Percentiles rank a stretch among this genome's conserved stretches.
Conservation (phyloP, 2,329 filamentous ascomycete species). For the Chaetothyriales sp. region DNA sequence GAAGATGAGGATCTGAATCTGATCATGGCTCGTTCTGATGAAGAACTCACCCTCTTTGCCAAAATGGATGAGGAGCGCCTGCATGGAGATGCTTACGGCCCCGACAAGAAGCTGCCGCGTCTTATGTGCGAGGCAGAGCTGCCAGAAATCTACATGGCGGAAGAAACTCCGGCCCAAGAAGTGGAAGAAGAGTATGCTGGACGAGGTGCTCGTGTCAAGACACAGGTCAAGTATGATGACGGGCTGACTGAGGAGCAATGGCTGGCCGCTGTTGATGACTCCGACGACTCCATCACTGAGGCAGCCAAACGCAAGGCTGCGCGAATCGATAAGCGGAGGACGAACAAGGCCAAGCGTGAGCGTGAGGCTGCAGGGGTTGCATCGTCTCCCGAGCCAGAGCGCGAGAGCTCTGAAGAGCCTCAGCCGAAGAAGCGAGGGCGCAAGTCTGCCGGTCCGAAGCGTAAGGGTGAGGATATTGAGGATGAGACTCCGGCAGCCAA, state of each 20-base stretch:
- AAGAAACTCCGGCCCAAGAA: slow-evolving; percentile 55
- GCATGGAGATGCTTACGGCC: slow-evolving; percentile 58
- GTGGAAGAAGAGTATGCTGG: slow-evolving; percentile 59
- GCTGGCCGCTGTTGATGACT: slow-evolving; percentile 94
- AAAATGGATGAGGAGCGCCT: slow-evolving; percentile 65
- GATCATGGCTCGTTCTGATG: slow-evolving; percentile 78
- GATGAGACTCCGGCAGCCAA: slow-evolving; percentile 65
- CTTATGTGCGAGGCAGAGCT: slow-evolving; percentile 78
- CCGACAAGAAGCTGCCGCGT: slow-evolving; percentile 53
- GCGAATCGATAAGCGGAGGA: slow-evolving; percentile 63
- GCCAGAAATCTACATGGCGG: slow-evolving; percentile 83
- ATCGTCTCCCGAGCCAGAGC: slow-evolving; percentile 55
- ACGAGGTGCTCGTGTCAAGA: slow-evolving; percentile 87
- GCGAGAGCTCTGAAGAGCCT: slow-evolving; percentile 46
- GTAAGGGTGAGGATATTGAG: slow-evolving; percentile 68
- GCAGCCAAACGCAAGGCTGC: slow-evolving; percentile 83
- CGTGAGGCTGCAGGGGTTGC: slow-evolving; percentile 36
- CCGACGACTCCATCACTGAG: slow-evolving; percentile 86
- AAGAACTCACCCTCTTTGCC: slow-evolving; percentile 66
- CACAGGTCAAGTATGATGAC: slow-evolving; percentile 88
- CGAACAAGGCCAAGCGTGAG: slow-evolving; percentile 56
- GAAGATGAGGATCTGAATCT: slow-evolving; percentile 95
- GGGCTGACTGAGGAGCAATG: slow-evolving; percentile 97
- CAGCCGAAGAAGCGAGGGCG: slow-evolving; percentile 67
- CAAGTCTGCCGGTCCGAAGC: slow-evolving; percentile 68